Conservation (phyloP, 2,329 filamentous ascomycete species). For the Stagonosporopsis chrysanthemi region DNA sequence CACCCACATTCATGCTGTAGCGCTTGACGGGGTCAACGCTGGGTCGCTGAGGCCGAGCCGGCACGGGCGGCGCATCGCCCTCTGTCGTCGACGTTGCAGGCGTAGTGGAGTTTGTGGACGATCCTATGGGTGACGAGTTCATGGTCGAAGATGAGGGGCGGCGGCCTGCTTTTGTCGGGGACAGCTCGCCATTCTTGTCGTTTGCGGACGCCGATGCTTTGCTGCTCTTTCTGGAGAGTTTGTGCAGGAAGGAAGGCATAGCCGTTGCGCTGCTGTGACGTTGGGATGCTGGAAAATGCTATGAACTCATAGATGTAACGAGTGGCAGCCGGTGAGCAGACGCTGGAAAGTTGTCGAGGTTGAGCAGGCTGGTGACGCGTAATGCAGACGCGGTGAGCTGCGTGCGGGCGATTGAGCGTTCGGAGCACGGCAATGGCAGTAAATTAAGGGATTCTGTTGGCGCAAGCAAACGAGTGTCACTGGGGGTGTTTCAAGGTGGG, state of each 20-base stretch:
- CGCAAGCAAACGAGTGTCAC: constrained; percentile 32
- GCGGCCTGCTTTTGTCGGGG: constrained; percentile 32
- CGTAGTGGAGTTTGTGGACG: constrained; percentile 71
- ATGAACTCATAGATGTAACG: constrained; percentile 28
- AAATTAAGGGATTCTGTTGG: constrained; percentile 25
- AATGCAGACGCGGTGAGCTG: constrained; percentile 30
- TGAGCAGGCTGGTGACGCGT: constrained; percentile 31
- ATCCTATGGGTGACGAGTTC: constrained; percentile 66
- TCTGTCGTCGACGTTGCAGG: constrained; percentile 76
- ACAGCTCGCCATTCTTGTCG: constrained; percentile 22
- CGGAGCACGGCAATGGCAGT: constrained; percentile 31
- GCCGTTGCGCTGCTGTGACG: constrained; percentile 22
- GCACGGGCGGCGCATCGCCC: constrained; percentile 65
- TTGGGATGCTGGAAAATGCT: constrained; percentile 15
- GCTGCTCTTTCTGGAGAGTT: constrained; percentile 75
- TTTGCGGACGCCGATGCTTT: constrained; percentile 70
- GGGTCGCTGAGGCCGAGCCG: constrained; percentile 55
- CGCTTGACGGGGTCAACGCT: constrained; percentile 57
- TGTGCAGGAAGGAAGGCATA: constrained; percentile 73
- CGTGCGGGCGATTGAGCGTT: constrained; percentile 23
- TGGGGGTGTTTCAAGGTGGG: constrained; percentile 26
- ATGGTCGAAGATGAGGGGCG: constrained; percentile 70
- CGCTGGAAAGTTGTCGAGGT: constrained; percentile 17
- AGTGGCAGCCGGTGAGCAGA: constrained; percentile 20
- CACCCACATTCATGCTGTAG: constrained; percentile 59